Evolutionary conservation across 257 asterid species (phyloP).

Genomic region (Rhazya stricta): DNA sequence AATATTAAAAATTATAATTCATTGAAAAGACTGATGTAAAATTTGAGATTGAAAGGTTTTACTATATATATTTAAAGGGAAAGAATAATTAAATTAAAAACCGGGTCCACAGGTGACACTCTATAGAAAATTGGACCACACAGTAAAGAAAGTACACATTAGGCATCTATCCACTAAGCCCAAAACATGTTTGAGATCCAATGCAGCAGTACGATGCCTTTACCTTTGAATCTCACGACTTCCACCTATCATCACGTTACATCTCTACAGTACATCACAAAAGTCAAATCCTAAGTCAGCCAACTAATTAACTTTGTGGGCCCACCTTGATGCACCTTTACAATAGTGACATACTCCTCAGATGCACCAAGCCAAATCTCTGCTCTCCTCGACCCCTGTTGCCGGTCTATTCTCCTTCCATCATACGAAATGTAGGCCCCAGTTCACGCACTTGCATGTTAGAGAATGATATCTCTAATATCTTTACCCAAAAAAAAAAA

Average conservation of each 20-base stretch:
- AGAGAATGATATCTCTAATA: not conserved
- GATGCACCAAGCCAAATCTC: slow-evolving; percentile 8
- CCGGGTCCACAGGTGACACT: no score
- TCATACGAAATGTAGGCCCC: slow-evolving; percentile 12
- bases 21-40: no score
- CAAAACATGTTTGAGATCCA: not conserved
- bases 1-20: no score
- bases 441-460: slow-evolving; percentile 24
- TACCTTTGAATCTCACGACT: not conserved
- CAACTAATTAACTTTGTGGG: not conserved
- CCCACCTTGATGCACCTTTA: not conserved
- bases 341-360: slow-evolving; percentile 9
- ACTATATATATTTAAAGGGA: no score
- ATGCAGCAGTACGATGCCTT: not conserved
- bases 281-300: slow-evolving; percentile 16
- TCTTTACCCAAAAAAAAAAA: no score
- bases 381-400: not conserved
- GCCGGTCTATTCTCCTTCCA: not conserved
- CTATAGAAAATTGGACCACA: no score
- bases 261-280: not conserved
- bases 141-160: not conserved
- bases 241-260: not conserved
- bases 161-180: not conserved
- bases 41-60: no score
- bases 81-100: no score